Percentiles rank a stretch among this genome's conserved stretches.
Evolutionary conservation across 768 basidiomycete genomes (phyloP).

Genomic region (Naematelia aurantialba): DNA sequence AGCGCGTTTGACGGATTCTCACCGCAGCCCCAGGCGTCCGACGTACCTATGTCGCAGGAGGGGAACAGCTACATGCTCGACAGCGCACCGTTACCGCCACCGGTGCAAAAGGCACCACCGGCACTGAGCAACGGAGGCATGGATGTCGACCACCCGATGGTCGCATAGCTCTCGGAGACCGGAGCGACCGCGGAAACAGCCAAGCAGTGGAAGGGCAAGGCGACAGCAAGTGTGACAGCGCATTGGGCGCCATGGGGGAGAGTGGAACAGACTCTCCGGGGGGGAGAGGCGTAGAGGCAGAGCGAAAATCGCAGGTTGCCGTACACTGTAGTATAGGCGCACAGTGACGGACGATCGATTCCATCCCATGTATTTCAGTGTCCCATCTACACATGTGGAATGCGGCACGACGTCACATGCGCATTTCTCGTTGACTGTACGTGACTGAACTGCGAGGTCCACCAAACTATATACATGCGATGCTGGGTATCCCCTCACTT

Average conservation of each 20-base stretch:
- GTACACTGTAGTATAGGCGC: background rate
- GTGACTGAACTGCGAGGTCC: too few relatives aligned
- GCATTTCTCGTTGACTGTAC: too few relatives aligned
- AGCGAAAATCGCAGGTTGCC: background rate
- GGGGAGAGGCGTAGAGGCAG: background rate
- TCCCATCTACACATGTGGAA: background rate
- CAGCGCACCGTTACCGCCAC: slow-evolving; percentile 37
- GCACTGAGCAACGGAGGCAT: slow-evolving; percentile 15
- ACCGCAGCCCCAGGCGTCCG: slow-evolving; percentile 6
- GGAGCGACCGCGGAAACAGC: too few relatives aligned
- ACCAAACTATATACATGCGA: background rate
- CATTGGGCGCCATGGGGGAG: too few relatives aligned
- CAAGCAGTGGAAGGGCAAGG: too few relatives aligned
- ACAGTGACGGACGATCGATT: background rate
- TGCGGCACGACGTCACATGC: background rate
- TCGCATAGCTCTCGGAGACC: background rate
- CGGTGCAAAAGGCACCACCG: slow-evolving; percentile 21
- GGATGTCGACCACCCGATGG: slow-evolving; percentile 21
- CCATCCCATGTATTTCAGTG: slow-evolving; percentile 1
- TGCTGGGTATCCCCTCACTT: background rate
- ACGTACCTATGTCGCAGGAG: slow-evolving; percentile 5
- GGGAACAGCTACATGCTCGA: slow-evolving; percentile 18
- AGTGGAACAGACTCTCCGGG: background rate
- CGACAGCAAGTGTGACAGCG: too few relatives aligned
- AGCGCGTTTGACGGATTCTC: slow-evolving; percentile 8